These are phyloP conservation scores for Aspergillus transmontanensis DNA, from an alignment of 2,329 filamentous ascomycete species.

Conservation along the genomic window DNA sequence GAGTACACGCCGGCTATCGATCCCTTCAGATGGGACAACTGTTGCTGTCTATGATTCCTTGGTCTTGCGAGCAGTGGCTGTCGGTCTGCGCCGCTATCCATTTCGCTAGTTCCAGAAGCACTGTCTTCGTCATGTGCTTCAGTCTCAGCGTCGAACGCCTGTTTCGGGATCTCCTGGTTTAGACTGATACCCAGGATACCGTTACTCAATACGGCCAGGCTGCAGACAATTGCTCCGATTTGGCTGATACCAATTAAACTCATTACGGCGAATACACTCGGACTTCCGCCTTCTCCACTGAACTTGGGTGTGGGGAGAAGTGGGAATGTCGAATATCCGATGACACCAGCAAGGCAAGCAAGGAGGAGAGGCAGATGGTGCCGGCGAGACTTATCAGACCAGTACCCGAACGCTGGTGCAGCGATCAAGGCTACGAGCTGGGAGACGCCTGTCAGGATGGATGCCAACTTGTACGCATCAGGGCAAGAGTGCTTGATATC, in stretches of 20 bases:
- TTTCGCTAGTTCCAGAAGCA: not conserved
- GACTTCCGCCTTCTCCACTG: constrained; percentile 67
- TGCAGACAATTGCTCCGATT: constrained; percentile 95
- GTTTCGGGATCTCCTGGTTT: constrained; percentile 18
- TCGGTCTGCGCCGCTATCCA: constrained; percentile 17
- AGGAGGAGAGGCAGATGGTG: constrained; percentile 75
- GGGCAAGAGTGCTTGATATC: constrained; percentile 85
- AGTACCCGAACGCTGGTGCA: constrained; percentile 83
- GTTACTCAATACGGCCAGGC: constrained; percentile 80
- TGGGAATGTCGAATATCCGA: constrained; percentile 77
- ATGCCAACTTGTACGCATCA: constrained; percentile 83
- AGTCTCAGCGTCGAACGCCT: constrained; percentile 16
- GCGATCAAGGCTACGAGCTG: constrained; percentile 83
- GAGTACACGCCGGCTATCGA: constrained; percentile 95
- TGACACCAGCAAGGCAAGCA: constrained; percentile 71
- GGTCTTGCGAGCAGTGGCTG: constrained; percentile 32
- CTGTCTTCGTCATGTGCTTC: not conserved
- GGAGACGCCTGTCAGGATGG: constrained; percentile 83
- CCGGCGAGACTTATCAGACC: constrained; percentile 68
- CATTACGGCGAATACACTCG: constrained; percentile 73
- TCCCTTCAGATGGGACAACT: constrained; percentile 72
- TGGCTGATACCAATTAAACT: constrained; percentile 86
- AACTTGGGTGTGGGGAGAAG: constrained; percentile 76
- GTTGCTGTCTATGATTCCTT: constrained; percentile 28
- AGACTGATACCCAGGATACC: constrained; percentile 64